Base-by-base conservation (phyloP, 2,329 filamentous ascomycete genomes). In the Aureobasidium subglaciale region DNA sequence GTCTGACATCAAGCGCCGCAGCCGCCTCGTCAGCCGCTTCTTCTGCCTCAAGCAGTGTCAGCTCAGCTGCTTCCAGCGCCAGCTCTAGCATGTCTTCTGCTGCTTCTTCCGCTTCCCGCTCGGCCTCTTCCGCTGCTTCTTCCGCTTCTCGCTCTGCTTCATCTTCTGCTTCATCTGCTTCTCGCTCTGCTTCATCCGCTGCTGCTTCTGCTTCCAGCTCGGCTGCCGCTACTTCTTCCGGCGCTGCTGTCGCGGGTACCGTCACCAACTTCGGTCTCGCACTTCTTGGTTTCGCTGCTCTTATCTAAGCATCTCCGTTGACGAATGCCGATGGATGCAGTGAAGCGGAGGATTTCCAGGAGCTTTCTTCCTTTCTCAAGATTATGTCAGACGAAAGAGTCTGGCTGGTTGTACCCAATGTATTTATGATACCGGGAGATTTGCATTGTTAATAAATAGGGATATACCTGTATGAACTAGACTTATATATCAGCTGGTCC, bases 1-100 rank as follows among this genome's bases (percentile, higher is more conserved):
- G 25, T 54, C 50, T 54, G n/a, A 48, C 43, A 35, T 55, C 52
- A 15, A 55, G 32, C 32, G 18, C 41, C 34, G 16, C 54, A 35
- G 32, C 54, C 35, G 35, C 54, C 18, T 48, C 34, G 13, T 38
- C 54, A 35, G 32, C 54, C 35, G 35, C 54, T 15, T 48, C 34
- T 18, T 38, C 42, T 11, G 34, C 41, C 43, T 32, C 54, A 13
- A 55, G 53, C 53, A 55, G 40, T 32, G 41, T 32, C 18, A 34
- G 6, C 3, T 48, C 37, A 1, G 7, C 37, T 22, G 13, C 13
- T 5, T 40, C 37, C n/a, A 20, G 37, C 37, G 37, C 34, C n/a
- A 27, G 15, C 32, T 53, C 49, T 22, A 37, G 29, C 27, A 16
- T 20, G 25, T 40, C 49, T 32, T 41, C 35, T n/a, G 30, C 27